phyloP scores from a whole-genome alignment of 2,329 filamentous ascomycete genomes.

The Fusarium phyllophilum region DNA sequence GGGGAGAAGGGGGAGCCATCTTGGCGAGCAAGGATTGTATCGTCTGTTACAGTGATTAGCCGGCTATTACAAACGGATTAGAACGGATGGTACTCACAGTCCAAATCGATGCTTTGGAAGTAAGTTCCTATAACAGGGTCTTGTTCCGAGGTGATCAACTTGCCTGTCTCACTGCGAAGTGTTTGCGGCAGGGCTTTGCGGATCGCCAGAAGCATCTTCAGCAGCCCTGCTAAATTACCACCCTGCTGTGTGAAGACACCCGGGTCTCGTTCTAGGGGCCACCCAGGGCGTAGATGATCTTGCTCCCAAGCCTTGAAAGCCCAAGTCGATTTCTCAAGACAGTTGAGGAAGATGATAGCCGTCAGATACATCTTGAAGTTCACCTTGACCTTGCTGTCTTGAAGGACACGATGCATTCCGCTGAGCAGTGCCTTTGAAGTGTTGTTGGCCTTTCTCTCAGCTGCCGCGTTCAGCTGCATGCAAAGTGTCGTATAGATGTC shows the following conservation, averaged over 20 bases:
- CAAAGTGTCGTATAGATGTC: constrained; percentile 70
- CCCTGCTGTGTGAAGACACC: constrained; percentile 68
- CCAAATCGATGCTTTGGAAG: constrained; percentile 66
- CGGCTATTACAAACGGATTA: neutral
- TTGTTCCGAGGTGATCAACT: constrained; percentile 59
- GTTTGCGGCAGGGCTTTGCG: constrained; percentile 68
- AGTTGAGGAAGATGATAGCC: constrained; percentile 71
- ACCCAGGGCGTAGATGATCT: constrained; percentile 66
- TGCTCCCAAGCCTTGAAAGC: constrained; percentile 75
- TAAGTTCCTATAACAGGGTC: constrained; percentile 60
- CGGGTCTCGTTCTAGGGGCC: constrained; percentile 69
- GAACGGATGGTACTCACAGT: constrained; percentile 58
- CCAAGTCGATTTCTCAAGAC: constrained; percentile 75
- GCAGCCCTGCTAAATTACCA: constrained; percentile 65
- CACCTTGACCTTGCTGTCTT: constrained; percentile 69
- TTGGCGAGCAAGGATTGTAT: constrained; percentile 55
- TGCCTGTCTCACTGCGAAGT: constrained; percentile 57
- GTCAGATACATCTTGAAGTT: constrained; percentile 71
- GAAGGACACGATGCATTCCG: constrained; percentile 69
- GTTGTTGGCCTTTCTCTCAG: constrained; percentile 70
- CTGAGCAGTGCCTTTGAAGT: constrained; percentile 68
- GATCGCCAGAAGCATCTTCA: constrained; percentile 71
- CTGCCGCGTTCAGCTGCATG: constrained; percentile 71
- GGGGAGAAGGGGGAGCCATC: constrained; percentile 63
- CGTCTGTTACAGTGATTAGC: constrained; percentile 37